Evolutionary conservation across 805 yeast genomes (phyloP), one percentile per base, ranked within the genome.

Genomic region (Kregervanrija fluxuum): DNA sequence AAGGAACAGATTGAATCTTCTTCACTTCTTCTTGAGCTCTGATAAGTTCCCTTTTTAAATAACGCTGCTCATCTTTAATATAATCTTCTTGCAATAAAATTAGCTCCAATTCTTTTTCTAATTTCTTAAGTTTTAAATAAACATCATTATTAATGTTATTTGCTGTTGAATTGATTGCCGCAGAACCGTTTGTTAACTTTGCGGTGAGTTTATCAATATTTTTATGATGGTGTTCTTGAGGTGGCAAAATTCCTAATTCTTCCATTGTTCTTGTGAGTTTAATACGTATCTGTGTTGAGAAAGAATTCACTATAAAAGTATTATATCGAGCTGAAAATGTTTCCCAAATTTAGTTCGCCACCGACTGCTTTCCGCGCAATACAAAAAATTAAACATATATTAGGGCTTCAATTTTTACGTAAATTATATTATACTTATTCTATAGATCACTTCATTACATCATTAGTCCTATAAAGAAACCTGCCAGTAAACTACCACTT

Each of bases 1-100:
- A 74, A 12, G 99, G 99, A 41, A 93, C 99, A 3, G 96, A 86
- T 61, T 93, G 96, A 63, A 93, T 95, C 58, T 96, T 79, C 66
- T 93, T 91, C 38, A 93, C 99, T 68, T 93, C 99, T 65, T 93
- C 99, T 65, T 95, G 98, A 2, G 99, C 99, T 57, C 97, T 81
- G 40, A 90, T 81, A 45, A 93, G 75, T 70, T 93, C 99, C 53
- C 97, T 77, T 59, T 88, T 90, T 64, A 93, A 74, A 67, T 91
- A 96, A 60, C 96, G 93, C 61, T 90, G 97, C 65, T 93, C 99
- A 64, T 93, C 99, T 61, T 95, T 93, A 62, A 93, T 89, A 65
- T 91, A 95, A 48, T 90, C 97, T 64, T 93, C 99, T 66, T 93
- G 99, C 52, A 93, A 72, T 48, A 76, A 68, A 50, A 93, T 69